phyloP scores from a whole-genome alignment of 140 eudicot species.

The Ambrosia hybrid region DNA sequence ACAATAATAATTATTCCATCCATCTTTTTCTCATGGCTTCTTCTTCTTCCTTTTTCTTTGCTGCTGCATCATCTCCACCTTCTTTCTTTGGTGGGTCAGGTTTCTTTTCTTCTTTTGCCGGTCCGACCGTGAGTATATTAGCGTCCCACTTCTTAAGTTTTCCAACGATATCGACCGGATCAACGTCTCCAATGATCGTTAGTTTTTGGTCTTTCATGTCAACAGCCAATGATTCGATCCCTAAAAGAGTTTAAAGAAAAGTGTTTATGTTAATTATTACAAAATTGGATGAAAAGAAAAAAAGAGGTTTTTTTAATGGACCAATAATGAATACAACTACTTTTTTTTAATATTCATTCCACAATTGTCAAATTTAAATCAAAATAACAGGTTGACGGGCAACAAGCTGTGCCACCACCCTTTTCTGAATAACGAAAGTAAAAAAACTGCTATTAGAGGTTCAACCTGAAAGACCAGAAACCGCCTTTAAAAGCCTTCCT shows the following conservation, averaged over 20 bases:
- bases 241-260: conserved; percentile 18
- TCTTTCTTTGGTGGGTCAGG: not conserved
- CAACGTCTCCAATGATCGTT: conserved; percentile 65
- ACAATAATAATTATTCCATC: not conserved
- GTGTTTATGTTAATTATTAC: not conserved
- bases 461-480: conserved; percentile 13
- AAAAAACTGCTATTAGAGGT: not conserved
- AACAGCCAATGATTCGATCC: conserved; percentile 55
- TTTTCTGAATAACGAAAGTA: conserved; percentile 14
- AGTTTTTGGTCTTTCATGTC: conserved; percentile 68
- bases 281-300: not conserved
- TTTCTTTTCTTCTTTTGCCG: conserved; percentile 45
- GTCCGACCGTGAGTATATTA: conserved; percentile 59
- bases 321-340: not conserved
- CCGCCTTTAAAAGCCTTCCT: conserved; percentile 68
- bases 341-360: no score
- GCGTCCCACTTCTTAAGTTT: conserved; percentile 67
- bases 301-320: no score
- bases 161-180: conserved; percentile 51
- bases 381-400: no score
- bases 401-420: no score
- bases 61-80: not conserved
- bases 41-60: not conserved
- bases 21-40: conserved; percentile 17
- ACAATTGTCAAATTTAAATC: no score